Base-by-base conservation (phyloP, 148 eudicot species). In the Nyssa sinensis region DNA sequence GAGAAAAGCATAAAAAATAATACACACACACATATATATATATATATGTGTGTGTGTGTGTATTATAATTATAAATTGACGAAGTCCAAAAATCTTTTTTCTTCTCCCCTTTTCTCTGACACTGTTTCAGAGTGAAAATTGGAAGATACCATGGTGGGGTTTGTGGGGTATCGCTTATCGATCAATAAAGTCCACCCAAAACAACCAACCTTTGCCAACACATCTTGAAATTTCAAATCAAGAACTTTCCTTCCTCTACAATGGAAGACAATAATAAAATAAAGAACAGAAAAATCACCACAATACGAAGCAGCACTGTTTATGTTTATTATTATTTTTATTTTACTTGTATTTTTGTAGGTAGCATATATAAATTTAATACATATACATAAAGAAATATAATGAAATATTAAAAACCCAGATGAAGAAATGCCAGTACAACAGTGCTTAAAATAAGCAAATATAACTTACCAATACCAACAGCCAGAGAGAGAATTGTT, bases 391-490 rank as follows among this genome's bases (percentile, higher is more conserved):
- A 75, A 37, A 29, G 25, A 55, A 16, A 7, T 27, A 35, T 7
- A 60, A 44, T 11, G 41, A 28, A 13, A 62, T 17, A 31, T 19
- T 7, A 44, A 25, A 41, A 62, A 61, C 44, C 68, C 62, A 69
- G 67, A 62, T 28, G 47, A 44, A 64, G 74, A 62, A 62, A 76
- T 27, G 77, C 34, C 44, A 39, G 51, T 44, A n/a, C n/a, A 44
- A 19, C 51, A 44, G 51, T 14, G 51, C 3, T 53, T 76, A 76
- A 70, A 77, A 61, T 62, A 71, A 65, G 49, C 32, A 57, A 11
- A 55, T 55, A 39, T 55, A 34, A 64, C 80, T 71, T 77, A 71
- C 80, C 80, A 64, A 64, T 21, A 14, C 47, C 33, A n/a, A n/a
- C 31, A 55, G 79, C 69, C 68, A 69, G 68, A 63, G 44, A 71